A percentile compares a stretch with the other conserved stretches of the same genome.
Conservation (phyloP, 208 protist genomes). For the Trypanosomatidae sp. region DNA sequence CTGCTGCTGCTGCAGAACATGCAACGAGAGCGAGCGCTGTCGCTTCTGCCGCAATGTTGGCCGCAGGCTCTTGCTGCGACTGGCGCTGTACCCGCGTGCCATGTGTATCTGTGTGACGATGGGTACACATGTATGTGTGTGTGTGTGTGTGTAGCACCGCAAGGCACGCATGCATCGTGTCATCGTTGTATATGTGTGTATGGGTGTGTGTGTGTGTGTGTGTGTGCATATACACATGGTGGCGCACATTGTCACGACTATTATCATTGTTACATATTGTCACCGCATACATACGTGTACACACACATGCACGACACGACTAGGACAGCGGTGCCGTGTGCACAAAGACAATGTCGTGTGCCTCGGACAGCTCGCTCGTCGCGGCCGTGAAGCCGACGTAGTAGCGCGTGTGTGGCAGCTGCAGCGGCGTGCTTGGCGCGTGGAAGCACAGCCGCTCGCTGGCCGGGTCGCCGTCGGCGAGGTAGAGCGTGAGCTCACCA, state of each 20-base stretch:
- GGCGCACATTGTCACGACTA: no score
- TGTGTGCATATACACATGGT: background rate
- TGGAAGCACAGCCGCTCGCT: constrained; percentile 32
- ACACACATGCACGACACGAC: no score
- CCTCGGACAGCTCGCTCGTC: constrained; percentile 37
- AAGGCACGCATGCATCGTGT: no score
- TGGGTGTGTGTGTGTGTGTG: constrained; percentile 1
- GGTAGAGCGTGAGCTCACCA: constrained; percentile 19
- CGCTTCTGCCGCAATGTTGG: constrained; percentile 65
- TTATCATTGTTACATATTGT: no score
- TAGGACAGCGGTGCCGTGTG: constrained; percentile 44
- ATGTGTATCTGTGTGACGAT: constrained; percentile 13
- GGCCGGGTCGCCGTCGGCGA: constrained; percentile 25
- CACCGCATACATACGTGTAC: no score
- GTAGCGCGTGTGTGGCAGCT: constrained; percentile 10
- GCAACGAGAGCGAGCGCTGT: constrained; percentile 30
- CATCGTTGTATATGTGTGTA: background rate
- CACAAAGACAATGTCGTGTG: constrained; percentile 69
- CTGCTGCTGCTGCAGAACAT: constrained; percentile 17
- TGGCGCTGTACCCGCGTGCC: constrained; percentile 72
- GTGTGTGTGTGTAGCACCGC: background rate
- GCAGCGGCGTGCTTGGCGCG: constrained; percentile 16
- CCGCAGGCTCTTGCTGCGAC: constrained; percentile 58
- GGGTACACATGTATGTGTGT: no score
- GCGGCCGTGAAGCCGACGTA: constrained; percentile 58